Evolutionary conservation across 345 rosid genomes (phyloP), one percentile per base, ranked within the genome.

Genomic region (Eucalyptus camaldulensis): DNA sequence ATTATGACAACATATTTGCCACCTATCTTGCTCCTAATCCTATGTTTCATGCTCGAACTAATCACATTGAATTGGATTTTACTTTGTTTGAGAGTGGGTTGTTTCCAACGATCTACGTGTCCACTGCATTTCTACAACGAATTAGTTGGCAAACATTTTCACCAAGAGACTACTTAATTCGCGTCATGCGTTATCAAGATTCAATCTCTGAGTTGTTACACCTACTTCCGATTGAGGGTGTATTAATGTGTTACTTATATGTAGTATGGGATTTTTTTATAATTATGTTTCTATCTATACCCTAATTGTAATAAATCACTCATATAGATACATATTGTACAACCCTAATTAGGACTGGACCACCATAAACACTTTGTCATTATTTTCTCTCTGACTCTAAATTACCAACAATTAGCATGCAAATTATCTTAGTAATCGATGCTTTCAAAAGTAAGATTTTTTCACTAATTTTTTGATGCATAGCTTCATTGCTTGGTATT

Each of bases 101-200:
- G 31, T 12, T 60, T 60, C 27, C 14, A 25, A 27, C 0, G 4
- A 60, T 60, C 67, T 60, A 60, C 0, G 7, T 12, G n/a, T 60
- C 14, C 69, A 13, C 3, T 27, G 0, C 31, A 13, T 60, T 13
- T 2, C 31, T 27, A 60, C 15, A 13, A 27, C 0, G 5, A 13
- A 60, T 60, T 13, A 12, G 69, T 13, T 60, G 12, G 69, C 29
- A 27, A 29, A 60, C 69, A 60, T 60, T 25, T 27, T 60, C 31
- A 27, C 31, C 31, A 13, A 60, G 31, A 29, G 31, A 29, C 15
- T 60, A 60, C 69, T 29, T 60, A 60, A 29, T 60, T 22, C 0
- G 15, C 3, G 1, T 53, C 56, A 53, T 53, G 2, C 2, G 5
- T 53, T 53, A 53, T 53, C 56, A 53, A 53, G 24, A 53, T 1